A percentile compares a stretch with the other conserved stretches of the same genome.
phyloP scores from a whole-genome alignment of 352 stramenopile genomes.

The Phytophthora fragariae region DNA sequence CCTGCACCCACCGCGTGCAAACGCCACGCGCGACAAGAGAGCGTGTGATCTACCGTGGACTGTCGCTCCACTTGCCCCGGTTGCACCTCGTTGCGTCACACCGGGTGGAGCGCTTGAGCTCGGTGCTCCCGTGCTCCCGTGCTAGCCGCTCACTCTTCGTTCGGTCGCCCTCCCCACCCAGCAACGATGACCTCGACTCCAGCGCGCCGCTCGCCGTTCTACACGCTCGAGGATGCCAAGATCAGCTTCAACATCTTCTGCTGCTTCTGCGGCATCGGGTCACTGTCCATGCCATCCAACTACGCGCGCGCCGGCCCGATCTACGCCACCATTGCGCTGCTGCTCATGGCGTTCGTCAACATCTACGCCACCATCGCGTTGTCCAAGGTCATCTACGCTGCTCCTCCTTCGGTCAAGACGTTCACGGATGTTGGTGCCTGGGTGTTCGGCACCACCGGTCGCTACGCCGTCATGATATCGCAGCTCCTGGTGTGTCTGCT shows the following conservation, averaged over 20 bases:
- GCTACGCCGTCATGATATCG: slow-evolving; percentile 51
- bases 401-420: slow-evolving; percentile 51
- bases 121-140: neutral
- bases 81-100: slow-evolving; percentile 33
- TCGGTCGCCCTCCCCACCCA: slow-evolving; percentile 10
- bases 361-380: slow-evolving; percentile 62
- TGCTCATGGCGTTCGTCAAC: slow-evolving; percentile 74
- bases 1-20: slow-evolving; percentile 17
- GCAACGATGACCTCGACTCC: slow-evolving; percentile 17
- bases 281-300: slow-evolving; percentile 74
- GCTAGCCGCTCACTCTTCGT: slow-evolving; percentile 25
- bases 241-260: slow-evolving; percentile 72
- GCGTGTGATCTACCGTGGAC: slow-evolving; percentile 16
- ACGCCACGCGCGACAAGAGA: slow-evolving; percentile 28
- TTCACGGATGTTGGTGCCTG: slow-evolving; percentile 58
- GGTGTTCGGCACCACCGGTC: slow-evolving; percentile 47
- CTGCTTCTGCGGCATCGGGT: slow-evolving; percentile 73
- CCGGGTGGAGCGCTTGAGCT: neutral
- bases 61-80: slow-evolving; percentile 25
- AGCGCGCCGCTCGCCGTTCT: slow-evolving; percentile 24
- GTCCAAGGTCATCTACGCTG: slow-evolving; percentile 49
- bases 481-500: slow-evolving; percentile 59
- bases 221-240: slow-evolving; percentile 68
- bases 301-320: slow-evolving; percentile 60
- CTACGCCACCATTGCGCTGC: slow-evolving; percentile 52